Evolutionary conservation across 371 early-diverging fungal species (phyloP).

Genomic region (Nematocida displodere): DNA sequence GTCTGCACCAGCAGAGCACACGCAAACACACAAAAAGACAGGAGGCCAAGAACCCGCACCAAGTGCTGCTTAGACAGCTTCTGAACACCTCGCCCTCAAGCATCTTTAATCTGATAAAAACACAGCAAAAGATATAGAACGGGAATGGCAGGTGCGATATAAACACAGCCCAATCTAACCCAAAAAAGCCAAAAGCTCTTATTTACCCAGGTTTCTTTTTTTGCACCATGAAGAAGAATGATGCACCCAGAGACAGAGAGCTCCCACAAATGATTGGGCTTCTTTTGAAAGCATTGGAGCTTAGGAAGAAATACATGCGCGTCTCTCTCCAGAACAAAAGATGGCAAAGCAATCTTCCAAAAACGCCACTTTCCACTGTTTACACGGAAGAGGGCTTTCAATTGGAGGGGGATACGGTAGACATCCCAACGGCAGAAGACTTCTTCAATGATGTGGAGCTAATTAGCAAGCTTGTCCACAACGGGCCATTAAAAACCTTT

Average conservation of each 20-base stretch:
- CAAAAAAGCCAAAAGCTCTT: no score
- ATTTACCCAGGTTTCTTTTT: no score
- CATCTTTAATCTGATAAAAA: conserved; percentile 42
- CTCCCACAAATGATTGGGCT: background rate
- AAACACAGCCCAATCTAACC: no score
- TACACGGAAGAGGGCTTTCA: background rate
- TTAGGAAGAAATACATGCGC: conserved; percentile 54
- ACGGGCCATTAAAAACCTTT: conserved; percentile 87
- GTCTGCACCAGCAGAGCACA: background rate
- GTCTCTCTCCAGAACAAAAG: conserved; percentile 43
- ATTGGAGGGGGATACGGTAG: conserved; percentile 1
- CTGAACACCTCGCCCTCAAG: conserved; percentile 41
- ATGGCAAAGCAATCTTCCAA: conserved; percentile 5
- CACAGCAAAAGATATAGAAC: conserved; percentile 24
- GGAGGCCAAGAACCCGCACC: conserved; percentile 5
- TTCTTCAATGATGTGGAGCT: conserved; percentile 79
- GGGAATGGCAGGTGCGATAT: no score
- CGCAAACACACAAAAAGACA: background rate
- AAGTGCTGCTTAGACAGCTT: conserved; percentile 8
- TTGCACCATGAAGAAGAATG: conserved; percentile 10
- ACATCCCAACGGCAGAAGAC: conserved; percentile 69
- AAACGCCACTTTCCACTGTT: background rate
- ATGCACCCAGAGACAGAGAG: conserved; percentile 1
- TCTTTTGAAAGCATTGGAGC: conserved; percentile 47
- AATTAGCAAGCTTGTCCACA: conserved; percentile 74